Evolutionary conservation across 2,329 filamentous ascomycete species (phyloP), one percentile per base, ranked within the genome.

Genomic region (Tolypocladium paradoxum): DNA sequence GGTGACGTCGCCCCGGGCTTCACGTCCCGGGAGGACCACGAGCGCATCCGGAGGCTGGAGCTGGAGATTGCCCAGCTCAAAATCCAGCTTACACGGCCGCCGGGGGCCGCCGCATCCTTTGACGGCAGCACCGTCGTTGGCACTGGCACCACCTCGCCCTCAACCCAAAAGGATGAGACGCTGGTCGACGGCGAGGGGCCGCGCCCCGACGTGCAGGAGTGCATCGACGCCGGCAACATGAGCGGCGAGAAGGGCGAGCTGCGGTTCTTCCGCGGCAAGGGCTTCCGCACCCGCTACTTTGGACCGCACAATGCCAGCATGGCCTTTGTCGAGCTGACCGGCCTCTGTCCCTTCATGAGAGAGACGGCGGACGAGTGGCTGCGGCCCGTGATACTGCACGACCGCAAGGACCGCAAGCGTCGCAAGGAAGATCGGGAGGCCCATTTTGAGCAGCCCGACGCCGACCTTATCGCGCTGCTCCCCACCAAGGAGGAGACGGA

Each of bases 281-380:
- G 79, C 56, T 82, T 82, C 64, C 77, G 78, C 60, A 81, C 77
- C 3, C 74, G 79, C 57, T 83, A 82, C 62, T 81, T 78, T 59
- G 79, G 80, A 2, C 79, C 79, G 3, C 77, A 82, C 63, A 83
- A 81, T 58, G 77, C 78, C 46, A 82, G 76, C 67, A 77, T 81
- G 67, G 79, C 80, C 12, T 79, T 83, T 60, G 75, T 76, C 49
- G 78, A 82, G 69, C 68, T 79, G 59, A 76, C 76, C 2, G 79
- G 80, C 2, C 70, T 83, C 47, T 78, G 74, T 47, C 76, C 78
- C 16, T 83, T 83, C 54, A 83, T 83, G 80, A 77, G 76, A 57
- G 79, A 83, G 67, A 82, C 79, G 1, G 78, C 79, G 11, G 77
- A 82, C 51, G 78, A 82, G 62, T 82, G 79, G 78, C 71, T 83